These are phyloP conservation scores for Neurospora crassa DNA, from an alignment of 2,329 filamentous ascomycete genomes.

Conservation along the genomic window DNA sequence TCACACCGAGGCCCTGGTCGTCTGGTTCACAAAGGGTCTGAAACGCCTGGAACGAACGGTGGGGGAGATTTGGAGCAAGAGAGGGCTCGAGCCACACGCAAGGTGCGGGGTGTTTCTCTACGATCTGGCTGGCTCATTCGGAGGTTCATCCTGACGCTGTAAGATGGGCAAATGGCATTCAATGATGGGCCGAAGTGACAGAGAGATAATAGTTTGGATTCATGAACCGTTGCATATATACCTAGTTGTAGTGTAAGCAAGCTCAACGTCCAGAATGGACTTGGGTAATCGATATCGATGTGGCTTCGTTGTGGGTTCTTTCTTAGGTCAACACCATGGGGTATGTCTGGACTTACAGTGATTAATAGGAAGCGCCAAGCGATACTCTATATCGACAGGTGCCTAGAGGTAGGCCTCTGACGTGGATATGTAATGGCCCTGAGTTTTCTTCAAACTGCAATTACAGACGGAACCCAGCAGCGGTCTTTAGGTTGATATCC, in stretches of 20 bases:
- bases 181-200: background rate
- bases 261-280: background rate
- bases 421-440: background rate
- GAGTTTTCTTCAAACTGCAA: background rate
- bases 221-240: background rate
- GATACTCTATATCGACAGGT: background rate
- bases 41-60: background rate
- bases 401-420: background rate
- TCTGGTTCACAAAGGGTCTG: background rate
- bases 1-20: background rate
- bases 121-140: background rate
- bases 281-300: background rate
- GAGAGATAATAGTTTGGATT: background rate
- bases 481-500: background rate
- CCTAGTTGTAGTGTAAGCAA: background rate
- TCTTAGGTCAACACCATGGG: background rate
- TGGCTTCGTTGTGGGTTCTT: background rate
- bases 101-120: background rate
- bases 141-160: background rate
- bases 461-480: background rate
- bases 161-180: background rate
- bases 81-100: background rate
- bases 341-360: background rate
- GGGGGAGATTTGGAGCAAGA: background rate
- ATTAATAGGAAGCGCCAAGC: background rate